Base-by-base conservation (phyloP, 1,284 basidiomycete genomes). In the Mycena sp. region DNA sequence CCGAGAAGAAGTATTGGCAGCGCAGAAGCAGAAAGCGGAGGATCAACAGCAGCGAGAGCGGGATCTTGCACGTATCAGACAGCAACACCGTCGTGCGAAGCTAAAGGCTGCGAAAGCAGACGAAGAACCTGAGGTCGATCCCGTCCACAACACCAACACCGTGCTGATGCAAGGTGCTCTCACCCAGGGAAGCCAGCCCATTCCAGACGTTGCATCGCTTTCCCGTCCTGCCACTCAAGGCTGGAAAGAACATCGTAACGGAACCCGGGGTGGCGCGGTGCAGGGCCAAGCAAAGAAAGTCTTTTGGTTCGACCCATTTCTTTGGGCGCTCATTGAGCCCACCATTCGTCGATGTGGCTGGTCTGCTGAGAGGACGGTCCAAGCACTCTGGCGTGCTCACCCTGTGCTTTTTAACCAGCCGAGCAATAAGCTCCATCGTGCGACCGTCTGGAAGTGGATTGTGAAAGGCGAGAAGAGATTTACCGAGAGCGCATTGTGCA, bases 301-400 rank as follows among this genome's bases (percentile, higher is more conserved):
- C 3, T 52, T 52, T 35, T 59, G 57, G 57, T 52, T 51, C 14
- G 6, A 51, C 23, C 57, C 57, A 17, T 59, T 51, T 28, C 50
- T 61, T 6, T 61, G 50, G 50, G 50, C 44, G 1, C 12, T 54
- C n/a, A 61, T 61, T 23, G 45, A 19, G 19, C 23, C 43, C 6
- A n/a, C 25, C 17, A 25, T 54, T 29, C 43, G 43, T 2, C 50
- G 43, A 4, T 25, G 11, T 12, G 29, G 6, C 19, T 61, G 58
- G 51, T 40, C 50, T 17, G 14, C 51, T 11, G 43, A 4, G 11
- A 44, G 30, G 12, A 26, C 43, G 2, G 51, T 54, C 4, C 16
- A 37, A 32, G 26, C 12, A 9, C 58, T 61, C 11, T 14, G 28
- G 17, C 41, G 49, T 12, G 7, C 37, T 14, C 41, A 53, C 35